These are phyloP conservation scores for Phragmites australis DNA, from an alignment of 176 grass and related monocot genomes.

Conservation along the genomic window DNA sequence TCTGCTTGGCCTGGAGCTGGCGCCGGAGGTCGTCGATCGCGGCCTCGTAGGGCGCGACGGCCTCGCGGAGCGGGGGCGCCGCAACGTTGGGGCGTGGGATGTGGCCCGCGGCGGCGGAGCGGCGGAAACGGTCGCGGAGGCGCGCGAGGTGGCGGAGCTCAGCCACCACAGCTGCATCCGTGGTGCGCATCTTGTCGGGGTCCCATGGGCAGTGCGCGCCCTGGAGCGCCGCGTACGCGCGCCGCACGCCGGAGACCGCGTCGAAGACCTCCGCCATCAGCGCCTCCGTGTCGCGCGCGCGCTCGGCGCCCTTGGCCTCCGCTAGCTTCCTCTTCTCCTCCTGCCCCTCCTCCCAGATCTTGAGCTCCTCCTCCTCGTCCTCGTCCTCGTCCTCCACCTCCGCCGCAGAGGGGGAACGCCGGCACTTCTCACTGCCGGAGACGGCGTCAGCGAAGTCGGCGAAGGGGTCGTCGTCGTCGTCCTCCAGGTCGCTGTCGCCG, in stretches of 20 bases:
- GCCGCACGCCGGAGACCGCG: constrained; percentile 72
- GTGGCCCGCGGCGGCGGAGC: constrained; percentile 37
- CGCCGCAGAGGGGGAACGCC: constrained; percentile 22
- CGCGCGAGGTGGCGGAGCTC: constrained; percentile 79
- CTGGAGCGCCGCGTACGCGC: constrained; percentile 78
- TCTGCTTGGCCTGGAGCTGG: constrained; percentile 82
- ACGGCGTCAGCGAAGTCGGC: constrained; percentile 39
- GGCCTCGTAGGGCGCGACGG: constrained; percentile 87
- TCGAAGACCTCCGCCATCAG: constrained; percentile 85
- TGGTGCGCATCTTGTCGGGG: constrained; percentile 71
- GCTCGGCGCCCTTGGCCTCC: constrained; percentile 20
- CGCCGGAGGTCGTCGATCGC: constrained; percentile 75
- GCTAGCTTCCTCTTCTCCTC: constrained; percentile 14
- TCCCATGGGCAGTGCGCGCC: constrained; percentile 90
- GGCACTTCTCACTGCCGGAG: constrained; percentile 30
- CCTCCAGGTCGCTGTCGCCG: constrained; percentile 50
- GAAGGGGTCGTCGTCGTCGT: constrained; percentile 47
- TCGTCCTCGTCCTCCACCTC: constrained; percentile 12
- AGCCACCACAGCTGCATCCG: constrained; percentile 74
- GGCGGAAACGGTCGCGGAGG: constrained; percentile 79
- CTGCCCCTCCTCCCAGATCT: constrained; percentile 78
- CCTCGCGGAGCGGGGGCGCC: constrained; percentile 60
- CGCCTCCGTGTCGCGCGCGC: constrained; percentile 51
- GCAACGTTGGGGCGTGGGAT: constrained; percentile 16
- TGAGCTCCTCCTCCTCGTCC: constrained; percentile 58